Evolutionary conservation across 345 rosid species (phyloP), one percentile per base, ranked within the genome.

Genomic region (Hirschfeldia incana): DNA sequence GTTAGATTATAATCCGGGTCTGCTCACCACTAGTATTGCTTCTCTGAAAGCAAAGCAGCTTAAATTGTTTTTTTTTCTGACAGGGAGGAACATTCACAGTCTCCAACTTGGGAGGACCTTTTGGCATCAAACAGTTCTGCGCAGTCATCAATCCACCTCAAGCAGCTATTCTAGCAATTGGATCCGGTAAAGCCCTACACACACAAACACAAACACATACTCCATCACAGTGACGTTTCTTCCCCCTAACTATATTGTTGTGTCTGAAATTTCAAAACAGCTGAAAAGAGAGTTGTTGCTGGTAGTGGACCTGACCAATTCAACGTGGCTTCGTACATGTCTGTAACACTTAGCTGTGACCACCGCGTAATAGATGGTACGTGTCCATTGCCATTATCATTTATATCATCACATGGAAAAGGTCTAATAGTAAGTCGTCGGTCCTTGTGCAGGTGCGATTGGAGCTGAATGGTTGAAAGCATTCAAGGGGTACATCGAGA

Each of bases 381-480:
- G 85, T 53, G 34, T 21, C 58, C 34, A 21, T 66, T 36, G 59
- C 33, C 26, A 44, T 67, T 32, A 67, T 26, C 64, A 49, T 62
- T 10, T 8, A 10, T 26, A 61, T 62, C 58, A n/a, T 59, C 39
- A 5, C 13, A 28, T 67, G 8, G 51, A 26, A 64, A 37, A 11
- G 0, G 53, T 65, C 34, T 75, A 30, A 64, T 30, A 37, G 32
- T 11, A 61, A 49, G 36, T 68, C 26, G 6, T 42, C 44, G 8
- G 55, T 32, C 57, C 53, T 39, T 70, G 32, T 70, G 72, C 73
- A 95, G 97, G 98, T 78, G 97, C 97, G 36, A 78, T 90, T 28
- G 99, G 99, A 68, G 99, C 99, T 0, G 98, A 91, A 82, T 95
- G 97, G 99, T 81, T 93, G 78, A 95, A 93, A 85, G 92, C 97